phyloP scores from a whole-genome alignment of 2,329 filamentous ascomycete genomes.

The Paecilomyces formosus region DNA sequence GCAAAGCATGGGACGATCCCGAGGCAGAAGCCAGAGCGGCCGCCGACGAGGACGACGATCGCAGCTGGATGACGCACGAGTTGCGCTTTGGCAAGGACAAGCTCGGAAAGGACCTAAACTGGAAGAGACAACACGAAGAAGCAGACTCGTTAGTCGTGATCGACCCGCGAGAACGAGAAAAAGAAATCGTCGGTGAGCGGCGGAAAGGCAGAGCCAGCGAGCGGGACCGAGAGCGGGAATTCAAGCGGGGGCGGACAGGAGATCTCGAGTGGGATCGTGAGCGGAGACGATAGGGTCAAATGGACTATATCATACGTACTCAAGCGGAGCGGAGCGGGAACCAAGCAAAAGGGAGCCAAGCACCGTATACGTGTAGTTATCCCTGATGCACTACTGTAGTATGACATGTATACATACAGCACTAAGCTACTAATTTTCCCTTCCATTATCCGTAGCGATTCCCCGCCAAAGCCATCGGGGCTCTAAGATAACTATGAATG shows the following conservation, averaged over 20 bases:
- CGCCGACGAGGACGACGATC: slow-evolving; percentile 39
- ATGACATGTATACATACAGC: background rate
- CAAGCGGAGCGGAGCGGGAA: background rate
- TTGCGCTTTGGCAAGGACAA: slow-evolving; percentile 84
- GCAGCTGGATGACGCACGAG: slow-evolving; percentile 78
- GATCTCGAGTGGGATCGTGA: slow-evolving; percentile 29
- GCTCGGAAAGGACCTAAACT: slow-evolving; percentile 81
- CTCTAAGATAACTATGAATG: too few relatives aligned
- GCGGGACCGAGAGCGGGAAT: slow-evolving; percentile 29
- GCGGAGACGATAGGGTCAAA: slow-evolving; percentile 7
- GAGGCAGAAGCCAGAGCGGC: slow-evolving; percentile 43
- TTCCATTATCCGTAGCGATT: too few relatives aligned
- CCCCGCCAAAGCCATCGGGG: too few relatives aligned
- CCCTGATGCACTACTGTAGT: background rate
- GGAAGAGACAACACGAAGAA: slow-evolving; percentile 86
- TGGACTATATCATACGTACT: too few relatives aligned
- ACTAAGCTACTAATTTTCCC: too few relatives aligned
- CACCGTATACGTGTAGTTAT: background rate
- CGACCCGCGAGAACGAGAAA: slow-evolving; percentile 78
- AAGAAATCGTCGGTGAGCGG: slow-evolving; percentile 60
- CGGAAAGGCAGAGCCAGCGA: slow-evolving; percentile 49
- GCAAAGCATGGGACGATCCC: slow-evolving; percentile 68
- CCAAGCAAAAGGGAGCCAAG: background rate
- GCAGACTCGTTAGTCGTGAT: slow-evolving; percentile 66
- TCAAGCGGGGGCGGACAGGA: slow-evolving; percentile 10